Percentiles rank a stretch among this genome's conserved stretches.
Evolutionary conservation across 1,284 basidiomycete species (phyloP).

Genomic region (Peniophora sp.): DNA sequence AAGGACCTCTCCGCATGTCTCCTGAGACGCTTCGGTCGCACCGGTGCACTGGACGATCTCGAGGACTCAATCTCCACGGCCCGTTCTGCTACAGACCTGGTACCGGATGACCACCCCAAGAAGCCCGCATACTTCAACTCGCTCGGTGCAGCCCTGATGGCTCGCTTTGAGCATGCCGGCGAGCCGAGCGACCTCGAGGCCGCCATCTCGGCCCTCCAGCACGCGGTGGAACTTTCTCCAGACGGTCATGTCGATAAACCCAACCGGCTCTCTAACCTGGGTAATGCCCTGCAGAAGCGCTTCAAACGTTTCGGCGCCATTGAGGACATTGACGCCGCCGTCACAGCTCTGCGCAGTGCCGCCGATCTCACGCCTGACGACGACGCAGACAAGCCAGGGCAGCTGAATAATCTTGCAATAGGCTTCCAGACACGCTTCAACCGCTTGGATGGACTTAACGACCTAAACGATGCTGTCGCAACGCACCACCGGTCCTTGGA

Average conservation of each 20-base stretch:
- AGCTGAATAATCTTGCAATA: not conserved
- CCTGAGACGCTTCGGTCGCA: not conserved
- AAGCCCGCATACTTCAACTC: conserved; percentile 11
- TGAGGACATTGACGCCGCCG: not conserved
- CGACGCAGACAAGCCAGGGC: not conserved
- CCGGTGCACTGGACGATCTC: not conserved
- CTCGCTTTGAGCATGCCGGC: conserved; percentile 15
- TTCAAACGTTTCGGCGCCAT: not conserved
- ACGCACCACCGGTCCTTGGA: not conserved
- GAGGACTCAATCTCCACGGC: not conserved
- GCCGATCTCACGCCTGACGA: not conserved
- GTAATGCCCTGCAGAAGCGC: not conserved
- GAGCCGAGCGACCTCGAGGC: conserved; percentile 16
- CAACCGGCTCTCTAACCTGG: not conserved
- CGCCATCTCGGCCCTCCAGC: conserved; percentile 7
- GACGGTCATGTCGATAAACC: not conserved
- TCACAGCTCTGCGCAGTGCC: not conserved
- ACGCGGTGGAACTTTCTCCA: not conserved
- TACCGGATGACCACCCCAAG: not conserved
- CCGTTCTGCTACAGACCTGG: not conserved
- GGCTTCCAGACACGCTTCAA: not conserved
- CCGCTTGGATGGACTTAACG: not conserved
- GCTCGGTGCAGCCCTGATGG: conserved; percentile 19
- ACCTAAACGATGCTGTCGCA: not conserved
- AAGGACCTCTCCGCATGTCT: not conserved